Percentiles rank a stretch among this genome's conserved stretches.
Evolutionary conservation across 805 yeast species (phyloP).

Genomic region (Saccharomycopsis sp.): DNA sequence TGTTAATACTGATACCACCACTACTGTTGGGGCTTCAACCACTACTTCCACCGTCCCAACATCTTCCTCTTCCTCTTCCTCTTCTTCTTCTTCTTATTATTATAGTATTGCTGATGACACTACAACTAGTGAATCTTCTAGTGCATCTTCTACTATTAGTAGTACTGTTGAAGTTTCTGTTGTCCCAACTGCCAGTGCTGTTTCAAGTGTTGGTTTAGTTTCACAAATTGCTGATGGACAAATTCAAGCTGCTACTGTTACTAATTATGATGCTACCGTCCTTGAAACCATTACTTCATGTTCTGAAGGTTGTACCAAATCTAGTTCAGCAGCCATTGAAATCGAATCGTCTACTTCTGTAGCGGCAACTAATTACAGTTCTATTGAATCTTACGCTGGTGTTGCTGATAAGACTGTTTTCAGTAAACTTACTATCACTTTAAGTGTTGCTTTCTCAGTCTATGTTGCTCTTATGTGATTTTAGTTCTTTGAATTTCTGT

Average conservation of each 20-base stretch:
- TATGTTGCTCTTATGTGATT: too few species aligned
- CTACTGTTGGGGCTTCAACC: constrained; percentile 10
- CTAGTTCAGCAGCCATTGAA: neutral
- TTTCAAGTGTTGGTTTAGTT: constrained; percentile 9
- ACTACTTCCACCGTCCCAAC: constrained; percentile 19
- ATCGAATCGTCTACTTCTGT: neutral
- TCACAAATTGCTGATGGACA: constrained; percentile 14
- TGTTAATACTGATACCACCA: constrained; percentile 16
- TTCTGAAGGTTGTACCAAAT: constrained; percentile 3
- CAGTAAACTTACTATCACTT: too few species aligned
- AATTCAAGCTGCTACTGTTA: constrained; percentile 17
- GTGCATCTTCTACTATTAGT: constrained; percentile 2
- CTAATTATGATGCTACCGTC: constrained; percentile 16
- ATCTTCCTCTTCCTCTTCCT: neutral
- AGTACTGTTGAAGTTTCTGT: constrained; percentile 9
- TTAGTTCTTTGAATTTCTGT: too few species aligned
- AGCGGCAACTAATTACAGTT: too few species aligned
- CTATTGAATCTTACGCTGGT: too few species aligned
- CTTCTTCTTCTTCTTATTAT: neutral
- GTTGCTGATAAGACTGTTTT: too few species aligned
- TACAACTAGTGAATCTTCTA: constrained; percentile 1
- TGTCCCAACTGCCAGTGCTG: constrained; percentile 18
- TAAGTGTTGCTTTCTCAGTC: too few species aligned
- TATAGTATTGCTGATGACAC: neutral
- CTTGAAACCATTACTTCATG: constrained; percentile 8